Conservation (phyloP, 306 rosid species). For the Cicer yamashitae region DNA sequence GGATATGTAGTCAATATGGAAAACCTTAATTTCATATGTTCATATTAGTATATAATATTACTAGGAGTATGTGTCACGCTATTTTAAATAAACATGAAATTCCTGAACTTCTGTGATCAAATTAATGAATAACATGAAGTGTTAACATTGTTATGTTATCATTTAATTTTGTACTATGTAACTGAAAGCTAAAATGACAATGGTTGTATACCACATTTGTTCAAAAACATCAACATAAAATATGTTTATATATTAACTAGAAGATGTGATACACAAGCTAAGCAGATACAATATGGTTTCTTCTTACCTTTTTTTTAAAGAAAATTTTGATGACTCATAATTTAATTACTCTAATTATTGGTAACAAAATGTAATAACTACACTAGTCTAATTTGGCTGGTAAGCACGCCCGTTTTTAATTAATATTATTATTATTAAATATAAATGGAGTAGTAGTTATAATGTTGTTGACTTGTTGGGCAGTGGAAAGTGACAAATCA, state of each 20-base stretch:
- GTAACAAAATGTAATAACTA: not conserved
- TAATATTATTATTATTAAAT: not conserved
- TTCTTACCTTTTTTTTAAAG: not conserved
- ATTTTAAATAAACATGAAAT: constrained; percentile 22
- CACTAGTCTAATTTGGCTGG: constrained; percentile 24
- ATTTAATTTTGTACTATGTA: not conserved
- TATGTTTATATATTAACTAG: not conserved
- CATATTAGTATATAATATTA: not conserved
- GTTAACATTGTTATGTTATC: not conserved
- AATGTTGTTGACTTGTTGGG: constrained; percentile 37
- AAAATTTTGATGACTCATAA: constrained; percentile 23
- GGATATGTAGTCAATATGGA: not conserved
- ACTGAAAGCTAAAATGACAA: not conserved
- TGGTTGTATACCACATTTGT: not conserved
- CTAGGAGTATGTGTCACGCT: constrained; percentile 39
- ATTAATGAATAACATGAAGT: not conserved
- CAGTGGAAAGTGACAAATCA: constrained; percentile 41
- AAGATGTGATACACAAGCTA: constrained; percentile 4
- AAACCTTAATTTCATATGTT: constrained; percentile 13
- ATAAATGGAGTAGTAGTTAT: not conserved
- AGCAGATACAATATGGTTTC: constrained; percentile 16
- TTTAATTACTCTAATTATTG: constrained; percentile 3
- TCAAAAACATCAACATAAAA: not conserved
- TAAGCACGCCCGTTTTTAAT: not conserved
- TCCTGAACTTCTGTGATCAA: constrained; percentile 24